Conservation (phyloP, 352 stramenopile genomes). For the Blastocystis sp. region DNA sequence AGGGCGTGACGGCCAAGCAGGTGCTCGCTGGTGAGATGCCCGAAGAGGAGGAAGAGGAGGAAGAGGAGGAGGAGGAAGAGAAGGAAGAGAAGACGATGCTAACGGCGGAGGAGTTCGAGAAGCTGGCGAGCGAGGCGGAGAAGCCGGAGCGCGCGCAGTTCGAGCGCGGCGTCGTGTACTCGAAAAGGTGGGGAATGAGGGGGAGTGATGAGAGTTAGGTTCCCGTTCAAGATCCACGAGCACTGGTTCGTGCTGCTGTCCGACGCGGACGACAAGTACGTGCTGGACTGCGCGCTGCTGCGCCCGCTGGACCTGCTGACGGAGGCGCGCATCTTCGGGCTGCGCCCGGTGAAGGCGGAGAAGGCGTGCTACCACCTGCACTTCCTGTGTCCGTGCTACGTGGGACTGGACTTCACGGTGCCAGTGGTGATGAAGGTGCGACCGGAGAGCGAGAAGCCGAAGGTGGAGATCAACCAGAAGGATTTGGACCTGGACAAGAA, state of each 20-base stretch:
- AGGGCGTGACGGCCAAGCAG: not conserved
- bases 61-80: constrained; percentile 1
- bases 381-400: constrained; percentile 21
- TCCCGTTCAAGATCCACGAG: constrained; percentile 31
- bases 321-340: not conserved
- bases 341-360: not conserved
- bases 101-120: not conserved
- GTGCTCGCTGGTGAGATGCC: not conserved
- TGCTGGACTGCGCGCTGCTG: not conserved
- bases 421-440: not conserved
- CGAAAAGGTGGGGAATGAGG: constrained; percentile 2
- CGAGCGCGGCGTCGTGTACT: constrained; percentile 8
- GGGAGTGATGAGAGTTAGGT: not conserved
- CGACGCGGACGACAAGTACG: constrained; percentile 19
- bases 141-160: not conserved
- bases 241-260: constrained; percentile 44
- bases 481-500: constrained; percentile 46
- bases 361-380: constrained; percentile 17
- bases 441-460: not conserved
- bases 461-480: constrained; percentile 45
- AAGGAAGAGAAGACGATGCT: not conserved
- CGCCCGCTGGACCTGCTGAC: not conserved
- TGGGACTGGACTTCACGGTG: constrained; percentile 52
- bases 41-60: not conserved
- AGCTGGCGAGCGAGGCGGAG: not conserved